Conservation (phyloP, 2,329 filamentous ascomycete genomes). For the Clarireedia paspali region DNA sequence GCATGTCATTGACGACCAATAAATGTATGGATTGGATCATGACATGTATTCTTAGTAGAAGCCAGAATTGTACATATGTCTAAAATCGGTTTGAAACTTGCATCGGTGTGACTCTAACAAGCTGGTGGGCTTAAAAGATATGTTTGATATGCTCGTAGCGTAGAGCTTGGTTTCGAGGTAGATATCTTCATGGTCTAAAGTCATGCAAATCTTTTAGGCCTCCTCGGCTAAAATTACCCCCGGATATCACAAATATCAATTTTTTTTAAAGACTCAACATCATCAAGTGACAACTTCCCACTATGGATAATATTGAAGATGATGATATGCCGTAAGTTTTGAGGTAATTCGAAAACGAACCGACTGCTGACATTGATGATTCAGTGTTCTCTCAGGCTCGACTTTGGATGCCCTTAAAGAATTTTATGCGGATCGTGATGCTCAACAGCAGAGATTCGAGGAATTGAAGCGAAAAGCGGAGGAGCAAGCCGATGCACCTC, state of each 20-base stretch:
- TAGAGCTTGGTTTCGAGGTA: too few species aligned
- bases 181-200: too few species aligned
- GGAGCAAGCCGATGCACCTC: slow-evolving; percentile 34
- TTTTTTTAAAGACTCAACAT: background rate
- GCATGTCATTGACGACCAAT: slow-evolving; percentile 86
- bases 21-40: slow-evolving; percentile 29
- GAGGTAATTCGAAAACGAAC: background rate
- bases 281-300: background rate
- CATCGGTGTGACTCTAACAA: background rate
- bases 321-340: slow-evolving; percentile 16
- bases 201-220: background rate
- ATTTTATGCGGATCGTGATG: slow-evolving; percentile 68
- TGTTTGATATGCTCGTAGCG: too few species aligned
- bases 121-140: background rate
- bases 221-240: background rate
- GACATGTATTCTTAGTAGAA: slow-evolving; percentile 11
- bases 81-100: background rate
- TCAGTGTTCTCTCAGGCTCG: slow-evolving; percentile 55
- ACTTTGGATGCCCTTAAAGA: slow-evolving; percentile 62
- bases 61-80: slow-evolving; percentile 32
- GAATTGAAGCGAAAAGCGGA: slow-evolving; percentile 57
- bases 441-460: slow-evolving; percentile 57
- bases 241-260: background rate
- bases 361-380: background rate
- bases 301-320: slow-evolving; percentile 14